Conservation (phyloP, 1,284 basidiomycete genomes). For the Papiliotrema nemorosa region DNA sequence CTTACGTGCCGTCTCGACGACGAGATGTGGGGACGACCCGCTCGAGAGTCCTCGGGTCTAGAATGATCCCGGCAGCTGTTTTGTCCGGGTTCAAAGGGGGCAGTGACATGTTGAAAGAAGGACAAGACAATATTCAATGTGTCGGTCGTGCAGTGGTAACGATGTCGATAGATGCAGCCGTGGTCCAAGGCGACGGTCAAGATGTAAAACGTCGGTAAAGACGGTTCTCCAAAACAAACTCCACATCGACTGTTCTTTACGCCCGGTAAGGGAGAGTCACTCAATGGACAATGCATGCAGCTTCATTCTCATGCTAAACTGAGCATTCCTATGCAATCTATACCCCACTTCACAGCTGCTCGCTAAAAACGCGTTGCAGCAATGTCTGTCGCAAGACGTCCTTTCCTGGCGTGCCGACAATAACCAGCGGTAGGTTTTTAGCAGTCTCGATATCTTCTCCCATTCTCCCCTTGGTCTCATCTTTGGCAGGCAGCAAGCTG, state of each 20-base stretch:
- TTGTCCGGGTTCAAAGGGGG: conserved; percentile 69
- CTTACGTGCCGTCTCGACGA: conserved; percentile 84
- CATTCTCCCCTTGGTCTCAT: conserved; percentile 16
- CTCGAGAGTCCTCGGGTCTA: conserved; percentile 76
- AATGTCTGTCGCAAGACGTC: conserved; percentile 34
- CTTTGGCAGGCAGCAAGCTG: conserved; percentile 8
- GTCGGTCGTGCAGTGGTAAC: too few relatives aligned
- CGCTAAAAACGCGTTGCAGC: conserved; percentile 44
- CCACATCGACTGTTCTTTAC: too few relatives aligned
- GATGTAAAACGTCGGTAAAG: too few relatives aligned
- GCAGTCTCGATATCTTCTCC: conserved; percentile 15
- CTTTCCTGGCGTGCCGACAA: conserved; percentile 37
- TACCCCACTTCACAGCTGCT: too few relatives aligned
- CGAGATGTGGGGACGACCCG: conserved; percentile 81
- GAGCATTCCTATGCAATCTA: too few relatives aligned
- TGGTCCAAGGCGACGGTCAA: too few relatives aligned
- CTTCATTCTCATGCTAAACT: too few relatives aligned
- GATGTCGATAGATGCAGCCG: too few relatives aligned
- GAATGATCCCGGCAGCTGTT: conserved; percentile 71
- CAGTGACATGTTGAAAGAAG: conserved; percentile 65
- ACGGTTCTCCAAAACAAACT: too few relatives aligned
- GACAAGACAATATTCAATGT: too few relatives aligned
- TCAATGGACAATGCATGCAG: too few relatives aligned
- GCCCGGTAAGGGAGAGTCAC: too few relatives aligned
- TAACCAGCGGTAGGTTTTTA: conserved; percentile 29